Percentiles rank a stretch among this genome's conserved stretches.
These are phyloP conservation scores for Stagonosporopsis tanaceti DNA, from an alignment of 2,329 filamentous ascomycete genomes.

Conservation along the genomic window DNA sequence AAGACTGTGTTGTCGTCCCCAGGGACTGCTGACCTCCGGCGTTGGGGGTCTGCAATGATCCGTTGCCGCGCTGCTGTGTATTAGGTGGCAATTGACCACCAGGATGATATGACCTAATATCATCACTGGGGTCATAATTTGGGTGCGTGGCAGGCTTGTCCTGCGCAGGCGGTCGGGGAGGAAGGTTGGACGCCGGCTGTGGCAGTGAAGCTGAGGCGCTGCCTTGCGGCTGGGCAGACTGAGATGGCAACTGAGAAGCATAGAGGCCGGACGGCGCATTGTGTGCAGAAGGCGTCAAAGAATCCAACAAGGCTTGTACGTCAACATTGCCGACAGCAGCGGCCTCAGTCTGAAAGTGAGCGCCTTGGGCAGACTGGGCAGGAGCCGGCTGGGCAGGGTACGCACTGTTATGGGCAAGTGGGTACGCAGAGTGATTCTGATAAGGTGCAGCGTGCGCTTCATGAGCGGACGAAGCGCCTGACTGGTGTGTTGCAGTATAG, in stretches of 20 bases:
- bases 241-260: slow-evolving; percentile 42
- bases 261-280: slow-evolving; percentile 43
- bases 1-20: slow-evolving; percentile 37
- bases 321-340: slow-evolving; percentile 50
- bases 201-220: slow-evolving; percentile 48
- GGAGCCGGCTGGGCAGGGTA: slow-evolving; percentile 42
- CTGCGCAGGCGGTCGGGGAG: slow-evolving; percentile 58
- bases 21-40: slow-evolving; percentile 26
- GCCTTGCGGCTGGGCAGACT: slow-evolving; percentile 43
- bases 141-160: slow-evolving; percentile 58
- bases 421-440: slow-evolving; percentile 42
- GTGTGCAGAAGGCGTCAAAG: slow-evolving; percentile 48
- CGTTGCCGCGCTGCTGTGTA: slow-evolving; percentile 40
- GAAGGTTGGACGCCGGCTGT: slow-evolving; percentile 53
- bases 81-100: slow-evolving; percentile 52
- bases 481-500: slow-evolving; percentile 44
- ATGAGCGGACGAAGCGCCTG: slow-evolving; percentile 44
- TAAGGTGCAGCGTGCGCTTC: slow-evolving; percentile 40
- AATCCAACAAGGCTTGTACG: slow-evolving; percentile 57
- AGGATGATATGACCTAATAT: slow-evolving; percentile 60
- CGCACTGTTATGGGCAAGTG: slow-evolving; percentile 46
- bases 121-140: slow-evolving; percentile 57
- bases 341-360: slow-evolving; percentile 36
- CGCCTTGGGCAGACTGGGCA: slow-evolving; percentile 41
- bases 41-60: slow-evolving; percentile 36